Conservation (phyloP, 2,329 filamentous ascomycete genomes). For the Pseudogymnoascus sp. region DNA sequence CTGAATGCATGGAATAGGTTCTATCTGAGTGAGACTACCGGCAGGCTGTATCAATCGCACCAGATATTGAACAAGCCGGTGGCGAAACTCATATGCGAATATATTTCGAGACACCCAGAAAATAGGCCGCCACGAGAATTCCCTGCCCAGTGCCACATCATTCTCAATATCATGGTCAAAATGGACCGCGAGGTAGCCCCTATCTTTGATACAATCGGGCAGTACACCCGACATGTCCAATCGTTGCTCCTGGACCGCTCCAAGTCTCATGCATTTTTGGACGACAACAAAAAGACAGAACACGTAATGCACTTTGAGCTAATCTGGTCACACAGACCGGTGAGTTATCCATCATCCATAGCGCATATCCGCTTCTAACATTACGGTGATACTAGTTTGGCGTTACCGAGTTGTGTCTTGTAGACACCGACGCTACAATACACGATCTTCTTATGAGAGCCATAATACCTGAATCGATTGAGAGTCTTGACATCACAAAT, state of each 20-base stretch:
- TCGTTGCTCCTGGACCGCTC: neutral
- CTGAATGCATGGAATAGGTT: conserved; percentile 1
- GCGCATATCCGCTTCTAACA: neutral
- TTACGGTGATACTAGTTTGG: neutral
- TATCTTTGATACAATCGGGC: neutral
- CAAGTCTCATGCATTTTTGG: neutral
- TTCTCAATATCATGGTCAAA: neutral
- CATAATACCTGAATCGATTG: neutral
- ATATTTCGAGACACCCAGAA: neutral
- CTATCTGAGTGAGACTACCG: neutral
- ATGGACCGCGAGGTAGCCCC: neutral
- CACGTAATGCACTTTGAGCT: neutral
- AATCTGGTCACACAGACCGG: neutral
- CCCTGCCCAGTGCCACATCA: neutral
- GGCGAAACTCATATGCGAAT: neutral
- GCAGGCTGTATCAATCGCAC: neutral
- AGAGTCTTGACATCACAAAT: neutral
- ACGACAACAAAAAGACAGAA: neutral
- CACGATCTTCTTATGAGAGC: neutral
- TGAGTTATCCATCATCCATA: neutral
- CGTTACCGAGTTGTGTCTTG: neutral
- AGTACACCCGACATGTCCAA: neutral
- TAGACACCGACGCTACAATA: neutral
- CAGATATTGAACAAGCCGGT: neutral
- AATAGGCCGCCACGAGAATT: neutral